phyloP scores from a whole-genome alignment of 129 eudicot species.

The Gnaphalium uliginosum region DNA sequence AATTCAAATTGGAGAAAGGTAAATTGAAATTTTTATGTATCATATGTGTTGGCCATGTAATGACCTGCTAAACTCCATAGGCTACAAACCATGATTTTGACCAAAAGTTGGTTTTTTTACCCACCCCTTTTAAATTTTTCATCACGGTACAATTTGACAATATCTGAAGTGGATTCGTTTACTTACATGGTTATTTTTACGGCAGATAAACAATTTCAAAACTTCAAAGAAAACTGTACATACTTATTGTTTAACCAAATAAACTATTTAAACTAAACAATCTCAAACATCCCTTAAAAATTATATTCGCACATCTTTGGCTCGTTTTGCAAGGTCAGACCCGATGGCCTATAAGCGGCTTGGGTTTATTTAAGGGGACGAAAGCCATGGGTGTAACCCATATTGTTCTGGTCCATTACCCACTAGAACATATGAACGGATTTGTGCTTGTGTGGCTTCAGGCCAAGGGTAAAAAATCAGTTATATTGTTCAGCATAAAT shows the following conservation, averaged over 20 bases:
- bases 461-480: not conserved
- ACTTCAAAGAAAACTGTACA: too few relatives aligned
- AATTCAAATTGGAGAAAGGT: constrained; percentile 56
- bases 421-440: not conserved
- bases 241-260: too few relatives aligned
- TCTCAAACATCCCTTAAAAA: too few relatives aligned
- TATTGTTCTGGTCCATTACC: not conserved
- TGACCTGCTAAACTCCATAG: not conserved
- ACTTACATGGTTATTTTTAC: too few relatives aligned
- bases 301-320: too few relatives aligned
- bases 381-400: not conserved
- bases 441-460: not conserved
- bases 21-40: not conserved
- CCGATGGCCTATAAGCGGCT: not conserved
- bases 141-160: too few relatives aligned
- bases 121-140: not conserved
- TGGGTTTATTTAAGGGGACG: not conserved
- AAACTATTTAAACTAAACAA: too few relatives aligned
- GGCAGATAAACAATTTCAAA: too few relatives aligned
- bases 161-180: too few relatives aligned
- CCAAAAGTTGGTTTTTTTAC: not conserved
- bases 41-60: not conserved
- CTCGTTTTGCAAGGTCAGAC: too few relatives aligned
- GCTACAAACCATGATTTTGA: not conserved
- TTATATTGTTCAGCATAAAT: not conserved